Evolutionary conservation across 805 yeast species (phyloP).

Genomic region (Schwanniomyces occidentalis): DNA sequence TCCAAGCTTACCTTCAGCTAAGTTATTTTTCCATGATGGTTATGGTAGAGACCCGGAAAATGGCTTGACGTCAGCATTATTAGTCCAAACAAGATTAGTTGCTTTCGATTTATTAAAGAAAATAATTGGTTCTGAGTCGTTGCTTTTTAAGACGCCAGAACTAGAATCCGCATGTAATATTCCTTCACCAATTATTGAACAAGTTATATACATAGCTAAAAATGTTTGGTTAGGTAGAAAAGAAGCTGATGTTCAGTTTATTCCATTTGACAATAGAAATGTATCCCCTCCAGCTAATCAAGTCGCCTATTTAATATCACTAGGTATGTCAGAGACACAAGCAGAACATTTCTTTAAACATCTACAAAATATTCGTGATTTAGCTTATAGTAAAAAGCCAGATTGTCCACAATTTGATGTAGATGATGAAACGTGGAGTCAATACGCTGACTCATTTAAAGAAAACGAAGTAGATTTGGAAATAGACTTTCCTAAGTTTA

Average conservation of each 20-base stretch:
- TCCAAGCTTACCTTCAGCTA: conserved; percentile 42
- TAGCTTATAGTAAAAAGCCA: conserved; percentile 12
- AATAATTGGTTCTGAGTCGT: conserved; percentile 22
- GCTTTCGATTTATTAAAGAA: conserved; percentile 40
- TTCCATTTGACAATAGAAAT: conserved; percentile 31
- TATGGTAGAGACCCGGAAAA: conserved; percentile 16
- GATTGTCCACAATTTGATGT: conserved; percentile 20
- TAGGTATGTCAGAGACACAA: conserved; percentile 23
- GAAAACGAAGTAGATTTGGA: conserved; percentile 9
- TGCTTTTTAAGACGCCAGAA: conserved; percentile 10
- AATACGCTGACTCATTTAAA: conserved; percentile 8
- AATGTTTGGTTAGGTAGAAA: conserved; percentile 39
- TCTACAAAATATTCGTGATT: conserved; percentile 14
- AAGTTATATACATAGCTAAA: conserved; percentile 44
- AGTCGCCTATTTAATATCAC: conserved; percentile 22
- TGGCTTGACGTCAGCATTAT: conserved; percentile 23
- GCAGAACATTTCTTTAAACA: conserved; percentile 31
- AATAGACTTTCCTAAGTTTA: conserved; percentile 12
- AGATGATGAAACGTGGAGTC: conserved; percentile 14
- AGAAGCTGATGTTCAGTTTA: conserved; percentile 32
- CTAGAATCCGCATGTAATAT: conserved; percentile 20
- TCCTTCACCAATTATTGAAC: conserved; percentile 43
- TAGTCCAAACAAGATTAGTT: conserved; percentile 42
- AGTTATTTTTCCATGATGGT: conserved; percentile 19
- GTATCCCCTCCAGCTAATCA: conserved; percentile 41